phyloP scores from a whole-genome alignment of 2,329 filamentous ascomycete species.

The Canariomyces notabilis region DNA sequence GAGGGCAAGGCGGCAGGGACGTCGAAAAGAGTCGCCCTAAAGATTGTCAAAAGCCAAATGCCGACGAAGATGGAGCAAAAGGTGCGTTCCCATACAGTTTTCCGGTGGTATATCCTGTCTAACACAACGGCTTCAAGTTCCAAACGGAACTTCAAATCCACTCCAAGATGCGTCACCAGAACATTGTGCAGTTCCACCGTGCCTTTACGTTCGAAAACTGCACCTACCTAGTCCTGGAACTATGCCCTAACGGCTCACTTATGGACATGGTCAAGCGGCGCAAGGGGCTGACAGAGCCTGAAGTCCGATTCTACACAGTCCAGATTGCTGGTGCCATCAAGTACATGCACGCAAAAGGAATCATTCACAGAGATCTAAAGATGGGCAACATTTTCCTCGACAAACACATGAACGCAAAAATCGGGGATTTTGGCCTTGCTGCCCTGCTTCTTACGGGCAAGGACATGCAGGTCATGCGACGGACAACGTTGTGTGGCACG shows the following conservation, averaged over 20 bases:
- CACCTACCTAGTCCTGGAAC: conserved; percentile 89
- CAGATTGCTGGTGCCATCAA: conserved; percentile 97
- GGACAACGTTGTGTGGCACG: conserved; percentile 92
- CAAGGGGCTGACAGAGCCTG: conserved; percentile 84
- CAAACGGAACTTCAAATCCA: conserved; percentile 92
- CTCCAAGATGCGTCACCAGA: conserved; percentile 93
- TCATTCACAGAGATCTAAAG: conserved; percentile 94
- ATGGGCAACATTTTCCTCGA: conserved; percentile 98
- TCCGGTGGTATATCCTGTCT: not conserved
- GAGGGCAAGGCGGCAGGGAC: conserved; percentile 62
- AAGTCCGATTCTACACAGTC: conserved; percentile 88
- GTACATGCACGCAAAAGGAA: conserved; percentile 92
- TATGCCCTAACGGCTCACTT: conserved; percentile 91
- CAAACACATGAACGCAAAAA: conserved; percentile 92
- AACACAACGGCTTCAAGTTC: conserved; percentile 41
- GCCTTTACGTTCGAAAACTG: conserved; percentile 86
- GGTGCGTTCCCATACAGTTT: conserved; percentile 38
- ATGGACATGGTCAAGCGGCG: conserved; percentile 97
- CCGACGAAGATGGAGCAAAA: conserved; percentile 79
- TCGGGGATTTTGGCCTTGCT: conserved; percentile 93
- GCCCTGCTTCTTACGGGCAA: conserved; percentile 86
- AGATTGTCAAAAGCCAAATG: conserved; percentile 82
- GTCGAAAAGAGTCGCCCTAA: conserved; percentile 66
- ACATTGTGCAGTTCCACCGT: conserved; percentile 91
- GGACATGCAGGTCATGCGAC: conserved; percentile 76